Conservation (phyloP, 805 yeast genomes). For the Yarrowia sp. region DNA sequence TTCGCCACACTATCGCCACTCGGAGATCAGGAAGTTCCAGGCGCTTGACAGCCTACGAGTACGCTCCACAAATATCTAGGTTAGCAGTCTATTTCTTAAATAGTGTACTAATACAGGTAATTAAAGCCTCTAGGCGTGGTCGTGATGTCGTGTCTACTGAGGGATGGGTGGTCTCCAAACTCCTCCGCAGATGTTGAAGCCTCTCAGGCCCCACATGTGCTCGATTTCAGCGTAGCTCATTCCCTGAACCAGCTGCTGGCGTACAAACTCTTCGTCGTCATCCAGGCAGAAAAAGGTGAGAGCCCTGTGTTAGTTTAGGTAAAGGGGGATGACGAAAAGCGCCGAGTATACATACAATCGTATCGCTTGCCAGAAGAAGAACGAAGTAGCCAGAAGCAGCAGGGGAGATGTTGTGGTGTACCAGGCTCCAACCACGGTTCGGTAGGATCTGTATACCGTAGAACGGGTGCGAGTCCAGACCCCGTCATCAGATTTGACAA, state of each 20-base stretch:
- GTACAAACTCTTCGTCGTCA: conserved; percentile 25
- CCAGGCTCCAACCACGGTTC: not conserved
- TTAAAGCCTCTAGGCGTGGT: not conserved
- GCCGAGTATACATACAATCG: conserved; percentile 20
- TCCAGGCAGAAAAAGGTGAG: conserved; percentile 18
- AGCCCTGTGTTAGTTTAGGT: conserved; percentile 23
- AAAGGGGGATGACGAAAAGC: conserved; percentile 9
- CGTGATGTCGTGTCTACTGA: not conserved
- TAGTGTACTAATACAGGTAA: not conserved
- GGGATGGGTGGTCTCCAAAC: conserved; percentile 13
- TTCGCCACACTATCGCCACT: too few species aligned
- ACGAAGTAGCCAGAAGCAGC: conserved; percentile 1
- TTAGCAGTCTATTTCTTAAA: not conserved
- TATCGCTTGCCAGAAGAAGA: conserved; percentile 23
- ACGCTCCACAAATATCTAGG: not conserved
- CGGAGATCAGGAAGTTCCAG: too few species aligned
- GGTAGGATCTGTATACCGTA: not conserved
- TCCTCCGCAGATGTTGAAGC: conserved; percentile 9
- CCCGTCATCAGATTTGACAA: not conserved
- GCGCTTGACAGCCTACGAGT: too few species aligned
- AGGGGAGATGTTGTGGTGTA: not conserved
- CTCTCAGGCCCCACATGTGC: conserved; percentile 15
- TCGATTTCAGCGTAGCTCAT: conserved; percentile 20
- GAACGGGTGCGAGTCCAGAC: not conserved
- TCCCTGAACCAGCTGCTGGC: conserved; percentile 20